phyloP scores from a whole-genome alignment of 345 rosid genomes.

The Populus nigra region DNA sequence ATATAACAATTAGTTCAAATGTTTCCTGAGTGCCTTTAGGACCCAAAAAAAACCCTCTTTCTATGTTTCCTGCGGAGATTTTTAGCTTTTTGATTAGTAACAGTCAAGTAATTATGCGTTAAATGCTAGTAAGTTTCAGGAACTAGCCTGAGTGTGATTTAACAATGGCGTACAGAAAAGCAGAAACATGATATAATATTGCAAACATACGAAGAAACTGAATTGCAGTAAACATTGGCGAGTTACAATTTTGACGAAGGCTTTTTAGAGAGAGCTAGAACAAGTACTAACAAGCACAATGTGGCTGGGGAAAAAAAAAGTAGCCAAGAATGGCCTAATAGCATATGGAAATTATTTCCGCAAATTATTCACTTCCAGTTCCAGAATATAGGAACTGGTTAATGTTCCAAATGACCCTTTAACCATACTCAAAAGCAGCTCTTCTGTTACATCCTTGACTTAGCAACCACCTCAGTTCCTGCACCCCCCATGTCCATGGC shows the following conservation, averaged over 20 bases:
- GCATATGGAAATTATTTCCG: slow-evolving; percentile 19
- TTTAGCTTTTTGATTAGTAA: too few species aligned
- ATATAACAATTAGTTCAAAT: too few species aligned
- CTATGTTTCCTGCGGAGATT: too few species aligned
- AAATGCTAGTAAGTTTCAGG: background rate
- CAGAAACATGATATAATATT: background rate
- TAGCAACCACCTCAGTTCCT: slow-evolving; percentile 59
- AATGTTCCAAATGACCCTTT: slow-evolving; percentile 2
- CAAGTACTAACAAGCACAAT: background rate
- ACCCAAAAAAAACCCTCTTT: too few species aligned
- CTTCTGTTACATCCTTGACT: slow-evolving; percentile 64
- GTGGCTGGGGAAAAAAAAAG: slow-evolving; percentile 3
- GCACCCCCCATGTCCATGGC: slow-evolving; percentile 40
- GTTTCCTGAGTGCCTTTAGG: too few species aligned
- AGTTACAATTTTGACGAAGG: background rate
- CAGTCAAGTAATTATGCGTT: too few species aligned
- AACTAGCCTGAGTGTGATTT: background rate
- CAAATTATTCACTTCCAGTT: slow-evolving; percentile 35
- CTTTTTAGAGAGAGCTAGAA: background rate
- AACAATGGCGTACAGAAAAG: background rate
- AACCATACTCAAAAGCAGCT: background rate
- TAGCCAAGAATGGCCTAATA: slow-evolving; percentile 17
- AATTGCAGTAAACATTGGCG: background rate
- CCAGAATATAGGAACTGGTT: slow-evolving; percentile 25
- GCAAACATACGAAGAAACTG: background rate